A percentile compares a stretch with the other conserved stretches of the same genome.
These are phyloP conservation scores for Puccinia hordei DNA, from an alignment of 1,284 basidiomycete species.

Conservation along the genomic window DNA sequence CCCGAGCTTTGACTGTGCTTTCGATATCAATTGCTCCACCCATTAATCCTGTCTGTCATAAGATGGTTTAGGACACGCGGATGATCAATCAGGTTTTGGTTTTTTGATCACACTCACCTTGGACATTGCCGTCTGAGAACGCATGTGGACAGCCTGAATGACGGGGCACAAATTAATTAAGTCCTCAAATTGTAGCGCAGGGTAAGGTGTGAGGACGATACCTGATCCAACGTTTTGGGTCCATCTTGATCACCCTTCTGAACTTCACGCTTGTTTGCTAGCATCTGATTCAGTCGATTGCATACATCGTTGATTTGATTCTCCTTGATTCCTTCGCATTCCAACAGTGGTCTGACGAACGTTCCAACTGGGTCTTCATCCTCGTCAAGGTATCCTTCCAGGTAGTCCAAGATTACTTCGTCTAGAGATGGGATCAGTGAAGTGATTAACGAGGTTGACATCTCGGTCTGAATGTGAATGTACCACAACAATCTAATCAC, in stretches of 20 bases:
- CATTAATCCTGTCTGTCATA: conserved; percentile 70
- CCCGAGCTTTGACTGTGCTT: conserved; percentile 71
- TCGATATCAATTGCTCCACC: conserved; percentile 87
- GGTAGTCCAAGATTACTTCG: conserved; percentile 88
- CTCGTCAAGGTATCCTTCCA: conserved; percentile 86
- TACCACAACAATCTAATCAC: no score
- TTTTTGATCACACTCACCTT: conserved; percentile 51
- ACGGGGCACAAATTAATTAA: neutral
- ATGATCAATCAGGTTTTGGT: conserved; percentile 55
- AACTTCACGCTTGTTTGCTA: conserved; percentile 66
- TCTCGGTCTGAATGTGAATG: conserved; percentile 24
- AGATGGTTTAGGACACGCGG: conserved; percentile 54
- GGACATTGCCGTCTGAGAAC: conserved; percentile 65
- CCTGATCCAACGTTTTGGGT: conserved; percentile 58
- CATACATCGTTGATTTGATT: conserved; percentile 75
- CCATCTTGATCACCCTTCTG: conserved; percentile 57
- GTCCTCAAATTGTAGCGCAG: neutral
- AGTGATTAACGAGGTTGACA: conserved; percentile 74
- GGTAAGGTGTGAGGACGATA: conserved; percentile 55
- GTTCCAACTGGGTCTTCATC: conserved; percentile 69
- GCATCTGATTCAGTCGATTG: conserved; percentile 73
- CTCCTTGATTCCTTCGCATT: conserved; percentile 43
- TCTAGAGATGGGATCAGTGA: conserved; percentile 81
- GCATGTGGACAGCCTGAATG: conserved; percentile 82
- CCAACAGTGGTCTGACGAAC: conserved; percentile 38